These are phyloP conservation scores for Lignosus rhinocerotis DNA, from an alignment of 1,284 basidiomycete species.

Conservation along the genomic window DNA sequence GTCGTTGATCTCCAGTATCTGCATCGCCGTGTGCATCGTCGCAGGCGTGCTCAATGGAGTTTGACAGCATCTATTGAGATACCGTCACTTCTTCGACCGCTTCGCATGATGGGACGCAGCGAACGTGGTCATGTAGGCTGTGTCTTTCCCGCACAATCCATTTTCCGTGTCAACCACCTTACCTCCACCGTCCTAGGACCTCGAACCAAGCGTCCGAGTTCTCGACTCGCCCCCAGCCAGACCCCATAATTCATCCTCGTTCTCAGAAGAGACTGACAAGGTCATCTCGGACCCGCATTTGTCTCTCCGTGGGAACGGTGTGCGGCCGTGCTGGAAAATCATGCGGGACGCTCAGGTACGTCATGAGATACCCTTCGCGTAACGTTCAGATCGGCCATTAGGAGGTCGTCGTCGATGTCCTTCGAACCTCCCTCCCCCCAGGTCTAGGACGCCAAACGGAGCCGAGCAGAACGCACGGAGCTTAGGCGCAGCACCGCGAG, in stretches of 20 bases:
- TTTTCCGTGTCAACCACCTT: not conserved
- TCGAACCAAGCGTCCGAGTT: not conserved
- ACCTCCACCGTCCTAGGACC: not conserved
- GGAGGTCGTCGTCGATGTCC: not conserved
- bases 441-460: not conserved
- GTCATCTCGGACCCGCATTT: not conserved
- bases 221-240: not conserved
- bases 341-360: not conserved
- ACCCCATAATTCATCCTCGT: not conserved
- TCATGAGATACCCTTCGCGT: not conserved
- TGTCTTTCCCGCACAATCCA: not conserved
- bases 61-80: not conserved
- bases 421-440: not conserved
- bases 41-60: not conserved
- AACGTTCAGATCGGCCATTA: not conserved
- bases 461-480: not conserved
- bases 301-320: not conserved
- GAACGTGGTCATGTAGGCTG: not conserved
- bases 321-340: not conserved
- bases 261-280: not conserved
- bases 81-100: not conserved
- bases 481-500: not conserved
- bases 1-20: not conserved
- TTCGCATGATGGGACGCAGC: not conserved
- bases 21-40: not conserved